Evolutionary conservation across 2,329 filamentous ascomycete species (phyloP), one percentile per base, ranked within the genome.

Genomic region (Metarhizium robertsii): DNA sequence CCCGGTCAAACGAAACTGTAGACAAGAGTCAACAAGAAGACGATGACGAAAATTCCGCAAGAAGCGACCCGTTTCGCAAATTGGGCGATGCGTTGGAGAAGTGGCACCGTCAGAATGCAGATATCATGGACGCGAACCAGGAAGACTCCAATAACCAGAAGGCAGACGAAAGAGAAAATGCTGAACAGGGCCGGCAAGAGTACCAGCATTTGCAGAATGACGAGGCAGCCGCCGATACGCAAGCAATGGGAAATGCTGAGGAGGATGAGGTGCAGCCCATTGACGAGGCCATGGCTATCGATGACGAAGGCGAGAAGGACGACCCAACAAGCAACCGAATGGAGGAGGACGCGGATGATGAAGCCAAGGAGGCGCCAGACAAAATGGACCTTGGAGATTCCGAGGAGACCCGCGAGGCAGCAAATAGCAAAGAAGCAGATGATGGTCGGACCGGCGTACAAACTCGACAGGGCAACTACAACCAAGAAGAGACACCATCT

Each of bases 191-290:
- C 10, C 79, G 86, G 65, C 83, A 82, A n/a, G 91, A 96, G 66
- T 96, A 96, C 66, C 91, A 97, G 73, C 94, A 99, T 71, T 76
- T 97, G 3, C 86, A 87, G 58, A 85, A 96, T 61, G 90, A 96
- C 58, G 81, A 94, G 34, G 82, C 85, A 32, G 79, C 86, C 54
- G 83, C 87, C n/a, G 92, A 96, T 55, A 85, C 90, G 1, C 94
- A 99, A 72, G 94, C 94, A 14, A 80, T 99, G 65, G 95, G 94
- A 38, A 86, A 88, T 43, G 90, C 92, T 5, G 88, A 84, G 11
- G 87, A 95, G 59, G 92, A 99, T 30, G 89, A 96, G 68, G 88
- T 88, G 2, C 86, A 85, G 61, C 86, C 88, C 6, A 79, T 99
- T 55, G 90, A 97, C 65, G 88, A 96, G 62, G 84, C 88, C 51